Percentiles rank a stretch among this genome's conserved stretches.
Evolutionary conservation across 441 rosid genomes (phyloP).

Genomic region (Mallotus repandus): DNA sequence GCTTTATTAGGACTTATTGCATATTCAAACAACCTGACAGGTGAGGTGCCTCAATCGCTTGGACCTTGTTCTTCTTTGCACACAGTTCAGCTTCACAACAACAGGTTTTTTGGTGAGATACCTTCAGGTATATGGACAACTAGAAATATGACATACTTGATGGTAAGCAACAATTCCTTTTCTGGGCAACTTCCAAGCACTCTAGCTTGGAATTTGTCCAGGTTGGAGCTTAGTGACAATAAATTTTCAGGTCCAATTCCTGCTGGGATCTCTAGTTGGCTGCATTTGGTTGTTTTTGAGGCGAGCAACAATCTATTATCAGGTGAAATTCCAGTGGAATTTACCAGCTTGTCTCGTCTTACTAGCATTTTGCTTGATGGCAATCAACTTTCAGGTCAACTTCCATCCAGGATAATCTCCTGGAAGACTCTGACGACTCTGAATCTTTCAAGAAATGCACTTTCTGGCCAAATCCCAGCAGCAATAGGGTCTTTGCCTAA

Average conservation of each 20-base stretch:
- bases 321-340: slow-evolving; percentile 54
- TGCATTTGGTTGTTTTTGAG: slow-evolving; percentile 43
- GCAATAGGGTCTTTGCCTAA: slow-evolving; percentile 56
- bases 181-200: slow-evolving; percentile 64
- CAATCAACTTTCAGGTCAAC: slow-evolving; percentile 58
- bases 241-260: slow-evolving; percentile 75
- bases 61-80: slow-evolving; percentile 52
- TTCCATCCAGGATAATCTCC: slow-evolving; percentile 61
- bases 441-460: slow-evolving; percentile 55
- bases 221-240: slow-evolving; percentile 72
- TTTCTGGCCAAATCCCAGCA: slow-evolving; percentile 70
- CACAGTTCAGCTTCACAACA: slow-evolving; percentile 58
- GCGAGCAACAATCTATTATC: slow-evolving; percentile 71
- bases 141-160: slow-evolving; percentile 46
- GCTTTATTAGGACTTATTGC: slow-evolving; percentile 60
- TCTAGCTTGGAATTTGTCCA: slow-evolving; percentile 58
- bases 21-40: slow-evolving; percentile 54
- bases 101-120: slow-evolving; percentile 72
- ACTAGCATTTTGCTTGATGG: slow-evolving; percentile 46
- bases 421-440: slow-evolving; percentile 55
- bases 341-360: slow-evolving; percentile 53
- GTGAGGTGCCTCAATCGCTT: slow-evolving; percentile 62
- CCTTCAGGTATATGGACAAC: slow-evolving; percentile 71
- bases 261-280: slow-evolving; percentile 48
- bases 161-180: slow-evolving; percentile 59